These are phyloP conservation scores for Trifolium repens DNA, from an alignment of 306 rosid species.

Conservation along the genomic window DNA sequence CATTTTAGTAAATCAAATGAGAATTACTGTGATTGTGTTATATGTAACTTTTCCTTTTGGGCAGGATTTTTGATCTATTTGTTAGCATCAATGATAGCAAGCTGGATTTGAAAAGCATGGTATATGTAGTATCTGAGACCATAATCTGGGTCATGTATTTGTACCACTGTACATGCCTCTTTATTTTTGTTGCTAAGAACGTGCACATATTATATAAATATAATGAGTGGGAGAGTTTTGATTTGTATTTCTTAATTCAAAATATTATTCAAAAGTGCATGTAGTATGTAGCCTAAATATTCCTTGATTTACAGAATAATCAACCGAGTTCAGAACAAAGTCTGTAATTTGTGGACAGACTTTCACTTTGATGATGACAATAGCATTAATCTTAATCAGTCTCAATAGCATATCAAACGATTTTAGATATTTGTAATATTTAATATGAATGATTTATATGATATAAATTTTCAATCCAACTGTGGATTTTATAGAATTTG, in stretches of 20 bases:
- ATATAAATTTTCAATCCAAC: too few species aligned
- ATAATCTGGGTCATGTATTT: conserved; percentile 3
- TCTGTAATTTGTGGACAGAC: neutral
- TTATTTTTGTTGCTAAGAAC: conserved; percentile 35
- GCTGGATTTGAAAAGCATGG: conserved; percentile 26
- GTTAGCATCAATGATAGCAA: conserved; percentile 49
- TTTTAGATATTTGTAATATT: too few species aligned
- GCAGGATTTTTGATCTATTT: conserved; percentile 55
- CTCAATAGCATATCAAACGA: too few species aligned
- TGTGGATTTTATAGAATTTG: too few species aligned
- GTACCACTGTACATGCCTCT: conserved; percentile 40
- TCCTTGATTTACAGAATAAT: neutral
- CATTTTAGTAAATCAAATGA: conserved; percentile 27
- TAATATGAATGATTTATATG: too few species aligned
- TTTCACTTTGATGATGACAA: neutral
- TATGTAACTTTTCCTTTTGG: conserved; percentile 19
- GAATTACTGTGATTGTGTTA: conserved; percentile 8
- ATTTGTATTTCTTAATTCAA: conserved; percentile 38
- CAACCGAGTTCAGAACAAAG: neutral
- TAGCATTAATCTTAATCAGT: too few species aligned
- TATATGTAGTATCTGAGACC: neutral
- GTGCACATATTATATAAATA: conserved; percentile 15
- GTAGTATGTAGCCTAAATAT: neutral
- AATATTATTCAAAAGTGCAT: conserved; percentile 5
- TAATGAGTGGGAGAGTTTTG: conserved; percentile 34